These are phyloP conservation scores for Penicillium alfredii DNA, from an alignment of 495 filamentous ascomycete genomes.

Conservation along the genomic window DNA sequence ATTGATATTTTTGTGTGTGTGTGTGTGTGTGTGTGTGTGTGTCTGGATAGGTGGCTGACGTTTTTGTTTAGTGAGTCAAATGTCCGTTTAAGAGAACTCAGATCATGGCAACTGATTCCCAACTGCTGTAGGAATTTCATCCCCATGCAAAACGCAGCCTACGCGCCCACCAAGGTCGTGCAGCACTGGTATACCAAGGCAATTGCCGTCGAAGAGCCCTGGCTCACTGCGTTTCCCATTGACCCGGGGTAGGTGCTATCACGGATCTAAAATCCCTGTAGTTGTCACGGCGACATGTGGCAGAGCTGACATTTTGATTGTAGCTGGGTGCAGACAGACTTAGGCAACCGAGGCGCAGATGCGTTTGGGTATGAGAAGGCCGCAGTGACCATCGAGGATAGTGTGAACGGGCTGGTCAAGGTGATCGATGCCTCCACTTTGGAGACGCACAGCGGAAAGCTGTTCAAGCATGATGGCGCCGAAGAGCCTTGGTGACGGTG, in stretches of 20 bases:
- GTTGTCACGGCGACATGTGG: no score
- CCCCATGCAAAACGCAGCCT: constrained; percentile 28
- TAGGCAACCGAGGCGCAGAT: constrained; percentile 38
- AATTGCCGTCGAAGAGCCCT: constrained; percentile 33
- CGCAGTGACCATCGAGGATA: constrained; percentile 26
- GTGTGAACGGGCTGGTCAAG: constrained; percentile 28
- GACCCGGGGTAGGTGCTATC: constrained; percentile 25
- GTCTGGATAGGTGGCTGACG: no score
- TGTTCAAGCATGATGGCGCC: neutral
- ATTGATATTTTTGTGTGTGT: no score
- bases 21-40: no score
- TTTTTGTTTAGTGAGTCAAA: no score
- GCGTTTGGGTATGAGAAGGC: constrained; percentile 32
- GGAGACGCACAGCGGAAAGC: constrained; percentile 1
- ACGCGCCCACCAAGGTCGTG: constrained; percentile 34
- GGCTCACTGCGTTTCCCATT: constrained; percentile 29
- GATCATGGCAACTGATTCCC: neutral
- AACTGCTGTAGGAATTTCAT: constrained; percentile 11
- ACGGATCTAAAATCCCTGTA: no score
- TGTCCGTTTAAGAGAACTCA: constrained; percentile 4
- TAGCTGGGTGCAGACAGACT: constrained; percentile 42
- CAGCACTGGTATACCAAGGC: constrained; percentile 33
- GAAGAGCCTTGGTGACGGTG: no score
- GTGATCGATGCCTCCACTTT: constrained; percentile 20
- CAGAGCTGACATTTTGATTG: no score